Evolutionary conservation across 345 rosid species (phyloP), one percentile per base, ranked within the genome.

Genomic region (Ceriops decandra): DNA sequence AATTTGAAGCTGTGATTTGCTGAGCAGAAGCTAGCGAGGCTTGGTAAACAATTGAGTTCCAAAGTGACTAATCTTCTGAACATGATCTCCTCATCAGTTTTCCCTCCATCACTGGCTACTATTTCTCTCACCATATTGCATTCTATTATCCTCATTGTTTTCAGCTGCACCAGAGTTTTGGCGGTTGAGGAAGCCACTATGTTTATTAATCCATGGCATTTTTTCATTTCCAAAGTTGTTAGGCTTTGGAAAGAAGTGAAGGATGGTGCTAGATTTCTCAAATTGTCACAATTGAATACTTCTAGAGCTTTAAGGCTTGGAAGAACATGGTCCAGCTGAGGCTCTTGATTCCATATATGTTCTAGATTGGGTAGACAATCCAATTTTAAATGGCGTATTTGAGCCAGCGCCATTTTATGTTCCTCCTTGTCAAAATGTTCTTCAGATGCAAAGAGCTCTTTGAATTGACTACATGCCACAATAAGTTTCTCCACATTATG

Each of bases 171-270:
- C 35, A 32, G 35, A 5, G 35, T 5, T 32, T 32, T 32, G 35
- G 35, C 7, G 4, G 35, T 32, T 32, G 35, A 5, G 35, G 35
- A 5, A 32, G 35, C 35, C 35, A 32, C 35, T 32, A 81, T 68
- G n/a, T 33, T 19, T 5, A 30, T 1, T 35, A 74, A 52, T 32
- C 20, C 59, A 7, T 72, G 11, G 19, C 84, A 77, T 8, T 56
- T 2, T 54, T 32, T 32, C 35, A 32, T 32, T 5, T 32, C 35
- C 35, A 32, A 32, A 5, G 35, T 32, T 32, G 35, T 62, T 27
- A 81, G 47, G 57, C 63, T 74, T 10, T 20, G 7, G 3, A 81
- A 69, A 30, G 72, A 62, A 26, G 47, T 21, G 5, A 49, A 52
- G 1, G 76, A 42, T 27, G 72, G 74, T 17, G 57, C 57, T 47